Evolutionary conservation across 176 grass and related monocot genomes (phyloP).

Genomic region (Carex parvula): DNA sequence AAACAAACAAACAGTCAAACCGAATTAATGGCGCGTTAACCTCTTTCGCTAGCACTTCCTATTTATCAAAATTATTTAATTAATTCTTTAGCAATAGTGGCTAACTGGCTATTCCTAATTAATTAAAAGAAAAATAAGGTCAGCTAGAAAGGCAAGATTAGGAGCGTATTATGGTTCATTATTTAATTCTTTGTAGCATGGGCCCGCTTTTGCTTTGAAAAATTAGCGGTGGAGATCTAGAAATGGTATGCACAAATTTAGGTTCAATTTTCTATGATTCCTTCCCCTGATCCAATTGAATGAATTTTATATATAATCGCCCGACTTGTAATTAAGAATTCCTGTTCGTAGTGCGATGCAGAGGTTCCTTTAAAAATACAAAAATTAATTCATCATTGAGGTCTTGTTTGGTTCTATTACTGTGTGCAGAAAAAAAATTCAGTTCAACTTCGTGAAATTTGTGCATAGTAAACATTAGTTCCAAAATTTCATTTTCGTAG

Average conservation of each 20-base stretch:
- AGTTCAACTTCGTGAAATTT: no score
- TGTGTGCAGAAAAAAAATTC: no score
- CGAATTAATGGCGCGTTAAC: slow-evolving; percentile 1
- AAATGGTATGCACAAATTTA: background rate
- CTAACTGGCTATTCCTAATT: background rate
- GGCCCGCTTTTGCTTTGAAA: background rate
- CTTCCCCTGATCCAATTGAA: background rate
- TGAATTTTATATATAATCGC: background rate
- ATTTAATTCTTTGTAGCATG: background rate
- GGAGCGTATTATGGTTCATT: slow-evolving; percentile 1
- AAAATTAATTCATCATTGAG: background rate
- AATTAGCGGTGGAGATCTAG: background rate
- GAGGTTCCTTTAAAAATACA: background rate
- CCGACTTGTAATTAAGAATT: no score
- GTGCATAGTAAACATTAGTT: no score
- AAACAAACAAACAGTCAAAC: slow-evolving; percentile 7
- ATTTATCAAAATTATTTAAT: slow-evolving; percentile 9
- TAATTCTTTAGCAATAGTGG: background rate
- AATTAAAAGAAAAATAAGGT: background rate
- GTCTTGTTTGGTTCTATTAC: no score
- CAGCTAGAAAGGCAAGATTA: slow-evolving; percentile 22
- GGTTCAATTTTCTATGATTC: background rate
- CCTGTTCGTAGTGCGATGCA: background rate
- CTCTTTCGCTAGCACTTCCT: background rate
- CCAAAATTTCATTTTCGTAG: no score